Conservation (phyloP, 2,329 filamentous ascomycete genomes). For the Mariannaea elegans region DNA sequence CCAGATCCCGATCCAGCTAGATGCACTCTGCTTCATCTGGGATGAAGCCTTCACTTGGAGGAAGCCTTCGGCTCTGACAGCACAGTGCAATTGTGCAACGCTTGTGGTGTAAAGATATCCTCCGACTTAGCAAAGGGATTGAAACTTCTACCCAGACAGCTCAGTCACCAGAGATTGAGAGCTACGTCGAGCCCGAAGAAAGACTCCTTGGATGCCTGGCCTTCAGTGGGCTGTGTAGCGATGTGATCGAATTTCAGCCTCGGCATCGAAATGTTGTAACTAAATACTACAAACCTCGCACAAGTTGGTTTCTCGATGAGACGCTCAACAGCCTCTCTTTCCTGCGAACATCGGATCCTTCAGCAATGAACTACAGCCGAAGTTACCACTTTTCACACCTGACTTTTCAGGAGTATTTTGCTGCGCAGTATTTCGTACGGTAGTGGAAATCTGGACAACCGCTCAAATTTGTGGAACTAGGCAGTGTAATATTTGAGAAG, state of each 20-base stretch:
- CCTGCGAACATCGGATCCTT: constrained; percentile 44
- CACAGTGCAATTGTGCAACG: constrained; percentile 41
- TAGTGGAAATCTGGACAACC: constrained; percentile 36
- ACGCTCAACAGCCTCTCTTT: constrained; percentile 44
- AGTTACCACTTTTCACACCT: constrained; percentile 53
- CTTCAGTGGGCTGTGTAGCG: constrained; percentile 46
- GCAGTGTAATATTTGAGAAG: too few relatives aligned
- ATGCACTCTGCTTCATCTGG: constrained; percentile 49
- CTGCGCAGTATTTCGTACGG: constrained; percentile 49
- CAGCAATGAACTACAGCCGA: constrained; percentile 17
- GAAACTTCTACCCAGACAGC: background rate
- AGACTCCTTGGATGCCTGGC: constrained; percentile 45
- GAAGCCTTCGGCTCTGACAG: background rate
- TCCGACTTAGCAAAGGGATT: constrained; percentile 38
- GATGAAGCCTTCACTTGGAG: constrained; percentile 50
- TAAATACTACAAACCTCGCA: too few relatives aligned
- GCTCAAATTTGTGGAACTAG: constrained; percentile 28
- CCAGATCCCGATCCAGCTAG: constrained; percentile 54
- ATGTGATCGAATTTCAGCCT: constrained; percentile 45
- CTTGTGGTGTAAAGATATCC: constrained; percentile 52
- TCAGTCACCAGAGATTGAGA: constrained; percentile 24
- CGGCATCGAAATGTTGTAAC: constrained; percentile 33
- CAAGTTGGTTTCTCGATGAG: constrained; percentile 9
- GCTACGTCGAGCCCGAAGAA: constrained; percentile 28
- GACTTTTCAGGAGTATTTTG: too few relatives aligned